Percentiles rank a stretch among this genome's conserved stretches.
These are phyloP conservation scores for Quaeritorhiza haematococci DNA, from an alignment of 371 early-diverging fungal genomes.

Conservation along the genomic window DNA sequence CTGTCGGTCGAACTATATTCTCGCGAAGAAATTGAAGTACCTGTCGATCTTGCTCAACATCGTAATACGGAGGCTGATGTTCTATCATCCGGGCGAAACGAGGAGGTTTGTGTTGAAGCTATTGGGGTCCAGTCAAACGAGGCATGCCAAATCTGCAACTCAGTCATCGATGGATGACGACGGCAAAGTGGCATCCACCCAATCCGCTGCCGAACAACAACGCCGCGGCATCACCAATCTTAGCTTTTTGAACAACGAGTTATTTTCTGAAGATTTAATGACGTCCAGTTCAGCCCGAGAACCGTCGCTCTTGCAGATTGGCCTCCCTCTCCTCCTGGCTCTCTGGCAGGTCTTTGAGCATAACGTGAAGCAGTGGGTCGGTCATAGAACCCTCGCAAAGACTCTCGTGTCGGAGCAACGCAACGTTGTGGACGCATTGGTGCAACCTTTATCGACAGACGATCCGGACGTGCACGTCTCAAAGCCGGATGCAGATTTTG, in stretches of 20 bases:
- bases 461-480: neutral
- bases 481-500: conserved; percentile 5
- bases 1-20: conserved; percentile 24
- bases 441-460: conserved; percentile 6
- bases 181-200: neutral
- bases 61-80: conserved; percentile 30
- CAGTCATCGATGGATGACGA: conserved; percentile 1
- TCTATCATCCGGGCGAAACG: conserved; percentile 31
- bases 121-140: conserved; percentile 6
- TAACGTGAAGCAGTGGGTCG: conserved; percentile 44
- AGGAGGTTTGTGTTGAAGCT: conserved; percentile 26
- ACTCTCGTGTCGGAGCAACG: conserved; percentile 39
- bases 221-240: neutral
- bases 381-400: conserved; percentile 24
- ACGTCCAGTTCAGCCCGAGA: no score
- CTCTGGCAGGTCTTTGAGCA: conserved; percentile 53
- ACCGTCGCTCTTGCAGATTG: conserved; percentile 27
- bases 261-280: neutral
- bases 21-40: conserved; percentile 38
- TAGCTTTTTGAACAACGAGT: conserved; percentile 5
- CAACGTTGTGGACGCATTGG: conserved; percentile 28
- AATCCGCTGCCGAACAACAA: neutral
- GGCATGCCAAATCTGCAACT: neutral
- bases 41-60: conserved; percentile 42
- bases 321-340: conserved; percentile 42